Evolutionary conservation across 2,329 filamentous ascomycete species (phyloP).

Genomic region (Hypoxylon sp.): DNA sequence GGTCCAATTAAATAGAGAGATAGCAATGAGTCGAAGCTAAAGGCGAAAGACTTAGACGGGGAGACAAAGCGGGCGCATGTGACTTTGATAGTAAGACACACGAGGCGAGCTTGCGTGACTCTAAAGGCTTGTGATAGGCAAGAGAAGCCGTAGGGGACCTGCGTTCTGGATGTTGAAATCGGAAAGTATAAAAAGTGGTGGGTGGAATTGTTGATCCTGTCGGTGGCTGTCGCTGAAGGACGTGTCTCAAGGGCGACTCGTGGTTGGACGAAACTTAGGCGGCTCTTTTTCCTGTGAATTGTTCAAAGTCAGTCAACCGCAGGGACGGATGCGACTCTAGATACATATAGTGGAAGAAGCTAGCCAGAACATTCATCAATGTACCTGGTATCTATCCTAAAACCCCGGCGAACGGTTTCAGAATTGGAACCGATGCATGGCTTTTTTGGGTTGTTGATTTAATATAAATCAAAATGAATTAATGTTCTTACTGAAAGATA

Average conservation of each 20-base stretch:
- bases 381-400: slow-evolving; percentile 3
- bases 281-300: slow-evolving; percentile 38
- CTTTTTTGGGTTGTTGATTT: slow-evolving; percentile 11
- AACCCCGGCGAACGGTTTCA: slow-evolving; percentile 19
- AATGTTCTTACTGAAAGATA: not conserved
- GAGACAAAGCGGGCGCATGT: slow-evolving; percentile 36
- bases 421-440: slow-evolving; percentile 11
- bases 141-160: slow-evolving; percentile 9
- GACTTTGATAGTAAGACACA: slow-evolving; percentile 42
- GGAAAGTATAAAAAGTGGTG: slow-evolving; percentile 38
- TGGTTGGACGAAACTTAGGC: slow-evolving; percentile 53
- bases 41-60: slow-evolving; percentile 19
- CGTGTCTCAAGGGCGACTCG: slow-evolving; percentile 51
- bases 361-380: slow-evolving; percentile 2
- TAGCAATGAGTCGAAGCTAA: slow-evolving; percentile 26
- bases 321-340: slow-evolving; percentile 33
- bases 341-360: slow-evolving; percentile 1
- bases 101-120: slow-evolving; percentile 40
- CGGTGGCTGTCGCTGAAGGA: slow-evolving; percentile 48
- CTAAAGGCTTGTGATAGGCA: slow-evolving; percentile 33
- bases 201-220: slow-evolving; percentile 48
- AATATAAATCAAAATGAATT: slow-evolving; percentile 3
- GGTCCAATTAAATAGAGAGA: slow-evolving; percentile 40
- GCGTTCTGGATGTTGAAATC: slow-evolving; percentile 25
- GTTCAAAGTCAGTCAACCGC: slow-evolving; percentile 15